Percentiles rank a stretch among this genome's conserved stretches.
Conservation (phyloP, 257 asterid genomes). For the Avicennia marina region DNA sequence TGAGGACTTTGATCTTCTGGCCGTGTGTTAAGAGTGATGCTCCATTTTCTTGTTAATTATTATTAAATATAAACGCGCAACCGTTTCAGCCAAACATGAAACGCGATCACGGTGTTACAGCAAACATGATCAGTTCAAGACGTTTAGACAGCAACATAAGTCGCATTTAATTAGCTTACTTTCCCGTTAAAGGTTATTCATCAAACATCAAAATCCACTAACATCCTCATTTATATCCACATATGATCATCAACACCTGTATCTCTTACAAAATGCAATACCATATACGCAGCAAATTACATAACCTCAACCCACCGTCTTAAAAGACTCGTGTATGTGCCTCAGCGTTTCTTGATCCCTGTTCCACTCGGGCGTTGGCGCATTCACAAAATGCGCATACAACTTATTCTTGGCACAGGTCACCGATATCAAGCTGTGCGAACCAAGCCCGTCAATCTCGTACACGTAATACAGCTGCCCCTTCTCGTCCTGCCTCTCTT, state of each 20-base stretch:
- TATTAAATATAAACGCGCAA: too few species aligned
- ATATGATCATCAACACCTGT: not conserved
- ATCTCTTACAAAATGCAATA: not conserved
- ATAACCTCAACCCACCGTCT: slow-evolving; percentile 51
- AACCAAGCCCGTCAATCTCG: slow-evolving; percentile 67
- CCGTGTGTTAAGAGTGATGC: too few species aligned
- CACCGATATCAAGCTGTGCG: slow-evolving; percentile 81
- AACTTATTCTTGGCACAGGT: slow-evolving; percentile 89
- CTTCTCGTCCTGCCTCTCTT: slow-evolving; percentile 65
- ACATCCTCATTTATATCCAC: not conserved
- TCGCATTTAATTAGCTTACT: too few species aligned
- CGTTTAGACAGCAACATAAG: too few species aligned
- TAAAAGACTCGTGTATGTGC: slow-evolving; percentile 82
- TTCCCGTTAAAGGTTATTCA: too few species aligned
- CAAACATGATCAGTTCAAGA: too few species aligned
- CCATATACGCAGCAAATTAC: not conserved
- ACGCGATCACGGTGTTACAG: too few species aligned
- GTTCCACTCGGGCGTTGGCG: slow-evolving; percentile 80
- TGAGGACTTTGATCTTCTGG: too few species aligned
- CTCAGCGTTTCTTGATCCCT: slow-evolving; percentile 59
- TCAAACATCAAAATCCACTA: too few species aligned
- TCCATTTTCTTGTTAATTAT: too few species aligned
- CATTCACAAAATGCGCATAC: slow-evolving; percentile 92
- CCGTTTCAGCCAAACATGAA: too few species aligned
- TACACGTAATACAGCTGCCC: slow-evolving; percentile 84